Evolutionary conservation across 1,139 yeast species (phyloP), one percentile per base, ranked within the genome.

Genomic region (Arxiozyma telluris): DNA sequence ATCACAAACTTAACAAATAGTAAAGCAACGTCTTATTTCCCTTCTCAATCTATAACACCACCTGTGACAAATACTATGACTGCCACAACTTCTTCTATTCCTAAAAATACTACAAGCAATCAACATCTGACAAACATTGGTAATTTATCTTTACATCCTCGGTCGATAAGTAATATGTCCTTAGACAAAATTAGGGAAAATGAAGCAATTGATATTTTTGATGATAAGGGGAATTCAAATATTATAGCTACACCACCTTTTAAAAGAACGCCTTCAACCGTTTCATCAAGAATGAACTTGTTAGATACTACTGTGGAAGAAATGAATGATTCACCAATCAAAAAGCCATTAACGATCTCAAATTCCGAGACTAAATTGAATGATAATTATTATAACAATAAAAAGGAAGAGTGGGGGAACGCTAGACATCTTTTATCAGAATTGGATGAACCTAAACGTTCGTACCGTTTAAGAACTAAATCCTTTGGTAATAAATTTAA

Each of bases 401-500:
- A 38, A 20, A 21, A 34, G 18, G n/a, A 7, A 20, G 49, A 34
- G 5, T 9, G 22, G 15, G 25, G 11, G 6, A 30, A 34, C 4
- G 34, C 17, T 18, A 21, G 34, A 38, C 21, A 46, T 7, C 11
- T 21, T 20, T 22, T 44, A 15, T 43, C 50, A 22, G 45, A 41
- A 9, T 41, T 48, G 20, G 25, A 41, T 20, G 70, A 63, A 50
- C 71, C 69, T 5, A 66, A 63, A 49, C 61, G 71, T 51, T 68
- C 71, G 3, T 58, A 53, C 30, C 62, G 85, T 53, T 78, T 83
- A 17, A 69, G 86, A 57, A 75, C 70, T 45, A 68, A 69, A 54
- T 66, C 73, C 0, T 68, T 72, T 18, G 82, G 96, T 22, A 85
- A 85, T 49, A 85, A 84, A 61, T 77, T 88, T 34, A 75, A 84